Evolutionary conservation across 805 yeast genomes (phyloP).

Genomic region (Yamadazyma scolyti): DNA sequence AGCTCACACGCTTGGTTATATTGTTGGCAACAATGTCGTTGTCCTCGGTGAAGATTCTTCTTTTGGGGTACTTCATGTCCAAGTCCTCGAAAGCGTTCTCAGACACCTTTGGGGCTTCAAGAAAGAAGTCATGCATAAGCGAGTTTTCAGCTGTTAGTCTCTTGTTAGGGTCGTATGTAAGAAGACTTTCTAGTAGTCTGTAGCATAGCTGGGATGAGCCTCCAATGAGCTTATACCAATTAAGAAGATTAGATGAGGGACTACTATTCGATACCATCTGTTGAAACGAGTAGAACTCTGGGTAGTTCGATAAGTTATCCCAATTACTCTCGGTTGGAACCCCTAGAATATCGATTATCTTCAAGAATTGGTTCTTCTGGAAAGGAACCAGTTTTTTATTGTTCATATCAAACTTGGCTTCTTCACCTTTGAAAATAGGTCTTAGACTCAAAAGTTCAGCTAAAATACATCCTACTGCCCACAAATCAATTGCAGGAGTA

Average conservation of each 20-base stretch:
- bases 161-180: slow-evolving; percentile 79
- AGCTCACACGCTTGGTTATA: slow-evolving; percentile 9
- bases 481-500: slow-evolving; percentile 70
- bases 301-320: slow-evolving; percentile 76
- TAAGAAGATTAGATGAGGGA: slow-evolving; percentile 66
- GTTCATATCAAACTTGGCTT: slow-evolving; percentile 79
- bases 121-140: slow-evolving; percentile 73
- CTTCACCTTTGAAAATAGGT: slow-evolving; percentile 97
- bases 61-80: slow-evolving; percentile 70
- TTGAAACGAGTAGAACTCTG: slow-evolving; percentile 59
- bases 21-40: slow-evolving; percentile 57
- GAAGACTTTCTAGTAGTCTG: slow-evolving; percentile 55
- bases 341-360: slow-evolving; percentile 90
- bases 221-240: slow-evolving; percentile 86
- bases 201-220: slow-evolving; percentile 69
- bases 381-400: slow-evolving; percentile 91
- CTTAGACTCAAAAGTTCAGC: slow-evolving; percentile 86
- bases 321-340: slow-evolving; percentile 77
- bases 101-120: slow-evolving; percentile 62
- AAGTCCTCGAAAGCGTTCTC: slow-evolving; percentile 80
- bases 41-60: slow-evolving; percentile 86
- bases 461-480: slow-evolving; percentile 95
- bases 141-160: slow-evolving; percentile 79
- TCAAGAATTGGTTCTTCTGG: slow-evolving; percentile 87
- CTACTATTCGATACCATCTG: slow-evolving; percentile 48